Conservation (phyloP, 257 asterid genomes). For the Haberlea rhodopensis region DNA sequence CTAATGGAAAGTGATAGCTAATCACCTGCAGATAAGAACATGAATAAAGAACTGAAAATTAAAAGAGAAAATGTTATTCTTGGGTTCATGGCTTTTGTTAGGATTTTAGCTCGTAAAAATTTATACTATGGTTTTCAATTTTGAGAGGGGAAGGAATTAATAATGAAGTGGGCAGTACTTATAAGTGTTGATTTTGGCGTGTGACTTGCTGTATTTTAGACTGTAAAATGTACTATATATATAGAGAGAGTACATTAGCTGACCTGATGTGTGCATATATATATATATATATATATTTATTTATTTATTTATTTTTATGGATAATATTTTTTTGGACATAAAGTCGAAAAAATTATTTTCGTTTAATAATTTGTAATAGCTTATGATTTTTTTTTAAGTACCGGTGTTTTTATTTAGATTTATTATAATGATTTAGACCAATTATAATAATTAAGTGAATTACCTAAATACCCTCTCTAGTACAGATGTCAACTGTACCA, state of each 20-base stretch:
- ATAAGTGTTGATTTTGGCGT: conserved; percentile 25
- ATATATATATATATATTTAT: conserved; percentile 27
- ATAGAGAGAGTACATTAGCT: conserved; percentile 21
- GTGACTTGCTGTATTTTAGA: too few species aligned
- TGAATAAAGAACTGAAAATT: conserved; percentile 32
- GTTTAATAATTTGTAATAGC: too few species aligned
- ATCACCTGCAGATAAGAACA: conserved; percentile 48
- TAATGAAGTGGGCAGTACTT: conserved; percentile 26
- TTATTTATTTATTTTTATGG: too few species aligned
- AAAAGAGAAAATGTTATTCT: conserved; percentile 35
- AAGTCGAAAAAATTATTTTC: too few species aligned
- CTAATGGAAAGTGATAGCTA: neutral
- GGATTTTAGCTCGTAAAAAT: conserved; percentile 1
- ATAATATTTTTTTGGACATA: too few species aligned
- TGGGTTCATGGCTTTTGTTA: conserved; percentile 32
- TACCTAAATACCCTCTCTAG: too few species aligned
- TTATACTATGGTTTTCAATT: conserved; percentile 26
- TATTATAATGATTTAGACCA: too few species aligned
- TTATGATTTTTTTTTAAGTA: too few species aligned
- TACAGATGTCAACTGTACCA: too few species aligned
- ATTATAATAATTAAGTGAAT: too few species aligned
- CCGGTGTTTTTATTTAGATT: too few species aligned
- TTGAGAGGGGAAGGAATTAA: conserved; percentile 34
- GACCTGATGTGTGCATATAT: conserved; percentile 38
- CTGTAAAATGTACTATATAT: too few species aligned